Evolutionary conservation across 208 protist genomes (phyloP).

Genomic region (Trypanosoma lewisi): DNA sequence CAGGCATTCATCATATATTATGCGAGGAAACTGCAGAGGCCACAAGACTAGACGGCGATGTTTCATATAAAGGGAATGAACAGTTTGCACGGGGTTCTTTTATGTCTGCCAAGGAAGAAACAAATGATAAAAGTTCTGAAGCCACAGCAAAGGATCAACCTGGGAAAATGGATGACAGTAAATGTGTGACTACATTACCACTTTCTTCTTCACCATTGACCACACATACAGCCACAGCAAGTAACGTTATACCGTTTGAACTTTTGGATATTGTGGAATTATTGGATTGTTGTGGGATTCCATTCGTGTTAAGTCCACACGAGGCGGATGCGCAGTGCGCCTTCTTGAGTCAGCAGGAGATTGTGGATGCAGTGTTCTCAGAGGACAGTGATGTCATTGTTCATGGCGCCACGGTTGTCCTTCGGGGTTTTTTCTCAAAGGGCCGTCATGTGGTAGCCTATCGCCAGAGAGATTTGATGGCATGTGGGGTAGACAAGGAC

Average conservation of each 20-base stretch:
- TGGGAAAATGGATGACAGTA: not conserved
- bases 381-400: constrained; percentile 96
- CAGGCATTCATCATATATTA: constrained; percentile 33
- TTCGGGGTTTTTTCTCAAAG: constrained; percentile 90
- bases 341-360: constrained; percentile 57
- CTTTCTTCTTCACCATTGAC: not conserved
- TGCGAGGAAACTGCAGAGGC: not conserved
- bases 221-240: not conserved
- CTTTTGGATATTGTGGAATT: constrained; percentile 75
- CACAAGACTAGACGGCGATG: not conserved
- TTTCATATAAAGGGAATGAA: constrained; percentile 2
- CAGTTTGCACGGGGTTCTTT: not conserved
- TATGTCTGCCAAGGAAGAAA: not conserved
- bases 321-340: constrained; percentile 96
- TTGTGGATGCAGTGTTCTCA: constrained; percentile 95
- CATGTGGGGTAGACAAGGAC: constrained; percentile 74
- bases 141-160: not conserved
- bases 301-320: constrained; percentile 82
- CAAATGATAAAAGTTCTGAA: not conserved
- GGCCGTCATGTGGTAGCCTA: constrained; percentile 69
- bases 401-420: constrained; percentile 90
- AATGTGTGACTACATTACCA: not conserved
- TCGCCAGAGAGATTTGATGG: constrained; percentile 45
- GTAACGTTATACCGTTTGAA: constrained; percentile 53
- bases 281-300: constrained; percentile 80